Base-by-base conservation (phyloP, 2,329 filamentous ascomycete species). In the Purpureocillium lavendulum region DNA sequence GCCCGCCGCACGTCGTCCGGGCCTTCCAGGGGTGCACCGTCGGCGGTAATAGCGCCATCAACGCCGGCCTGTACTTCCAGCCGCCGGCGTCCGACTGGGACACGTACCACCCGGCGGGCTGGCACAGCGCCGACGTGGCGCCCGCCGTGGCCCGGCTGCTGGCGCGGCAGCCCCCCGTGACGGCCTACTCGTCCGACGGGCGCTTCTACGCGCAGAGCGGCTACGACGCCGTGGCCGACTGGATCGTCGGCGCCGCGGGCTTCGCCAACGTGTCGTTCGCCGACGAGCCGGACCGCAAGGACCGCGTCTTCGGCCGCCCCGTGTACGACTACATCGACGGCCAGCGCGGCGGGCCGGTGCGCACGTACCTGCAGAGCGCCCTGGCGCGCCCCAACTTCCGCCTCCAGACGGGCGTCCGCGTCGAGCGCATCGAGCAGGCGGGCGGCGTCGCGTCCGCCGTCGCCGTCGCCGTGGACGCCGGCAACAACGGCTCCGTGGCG, bases 51-150 rank as follows among this genome's bases (percentile, higher is more conserved):
- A 70, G 66, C 35, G 70, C 71, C 9, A 70, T 75, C 53, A 75
- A 75, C 40, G 71, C 71, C 6, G 70, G 70, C 8, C 51, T 75
- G 1, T 74, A 65, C 51, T 73, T 74, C 44, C 64, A 74, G 43
- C 71, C 71, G 6, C 71, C 71, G 1, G 64, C 67, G 1, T 67
- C 66, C 2, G 71, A 75, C 45, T 75, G 67, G 60, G 67, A 75
- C 47, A 52, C 61, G 7, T 73, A 70, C 36, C 66, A 67, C 38
- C 69, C 69, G 0, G 44, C 53, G 0, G 68, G 66, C 12, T 76
- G 72, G 72, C 73, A 71, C 49, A 68, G 62, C 33, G 51, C 49
- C 2, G 70, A 75, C 42, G 65, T 77, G 46, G 46, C 61, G 33
- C 50, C 49, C n/a, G 68, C 71, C 0, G 71, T 67, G 5, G 43